Base-by-base conservation (phyloP, 2,329 filamentous ascomycete genomes). In the Allantophomopsis cytisporea region DNA sequence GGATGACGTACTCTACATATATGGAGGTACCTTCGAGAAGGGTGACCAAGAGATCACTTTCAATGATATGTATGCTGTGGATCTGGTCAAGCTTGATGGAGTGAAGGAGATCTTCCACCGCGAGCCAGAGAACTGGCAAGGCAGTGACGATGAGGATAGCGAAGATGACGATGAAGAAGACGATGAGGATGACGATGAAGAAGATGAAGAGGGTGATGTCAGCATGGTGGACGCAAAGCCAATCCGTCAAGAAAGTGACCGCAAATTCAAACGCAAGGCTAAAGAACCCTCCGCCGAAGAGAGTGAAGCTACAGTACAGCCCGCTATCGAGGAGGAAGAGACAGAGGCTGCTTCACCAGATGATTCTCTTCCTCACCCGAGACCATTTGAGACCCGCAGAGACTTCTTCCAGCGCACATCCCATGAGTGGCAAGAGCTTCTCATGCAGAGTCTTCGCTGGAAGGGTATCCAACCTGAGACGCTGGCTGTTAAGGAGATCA, bases 31-130 rank as follows among this genome's bases (percentile, higher is more conserved):
- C 0, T 95, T 83, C 52, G 91, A 98, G 56, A 91, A 94, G 56
- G 89, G 85, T 14, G 91, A 98, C 52, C 74, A 85, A 16, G 91
- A 98, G 59, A 94, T 83, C 53, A 96, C 88, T 0, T 94, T 96
- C 59, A 88, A 95, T 50, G 91, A 98, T 52, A 68, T 98, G 60
- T 93, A 93, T 61, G 80, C 86, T 2, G 78, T 96, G 43, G 87
- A 98, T 53, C 68, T 98, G n/a, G 88, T 82, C 43, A 95, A 94
- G 60, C 69, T 98, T 44, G 87, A 96, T 50, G 91, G 91, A 3
- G 89, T 91, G 47, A 89, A 87, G 56, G 83, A 95, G 60, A 74
- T 96, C 36, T 96, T 89, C 64, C 83, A 71, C 56, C 72, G 85
- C 39, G 83, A 93, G 49, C 78, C 88, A 49, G 75, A 86, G 53